Evolutionary conservation across 257 asterid genomes (phyloP), one percentile per base, ranked within the genome.

Genomic region (Ajuga chamaepitys): DNA sequence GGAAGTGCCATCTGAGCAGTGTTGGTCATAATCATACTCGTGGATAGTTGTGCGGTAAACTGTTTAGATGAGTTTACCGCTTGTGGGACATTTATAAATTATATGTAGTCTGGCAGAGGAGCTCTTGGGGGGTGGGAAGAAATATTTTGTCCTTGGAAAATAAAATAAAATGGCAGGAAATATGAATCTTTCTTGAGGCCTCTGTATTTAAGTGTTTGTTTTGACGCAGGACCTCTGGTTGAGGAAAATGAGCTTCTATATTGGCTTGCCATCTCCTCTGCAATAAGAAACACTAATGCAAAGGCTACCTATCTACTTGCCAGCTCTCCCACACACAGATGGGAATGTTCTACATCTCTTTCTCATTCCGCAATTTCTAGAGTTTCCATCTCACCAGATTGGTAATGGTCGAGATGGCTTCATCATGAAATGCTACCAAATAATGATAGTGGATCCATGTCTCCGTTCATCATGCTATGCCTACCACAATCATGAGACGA

Each of bases 191-290:
- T 57, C 17, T 62, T 8, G 24, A 59, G 51, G 74, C 58, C 74
- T 78, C 74, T 70, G 45, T 75, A 56, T 80, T 85, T 80, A 87
- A 85, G 87, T 68, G 75, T 85, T 85, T 90, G 81, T 82, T 88
- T 90, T 88, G 86, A 81, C 86, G 93, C 95, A 88, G 97, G 96
- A 78, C 76, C 87, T 58, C 79, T 77, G 78, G 50, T 81, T 68
- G 79, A 77, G 74, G 91, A 84, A 72, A 72, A 75, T 78, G 89
- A 80, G 87, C 85, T 79, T 75, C 83, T 83, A 75, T 75, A 72
- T 80, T 82, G 88, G 88, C 81, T 78, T 63, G 81, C 77, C 81
- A 82, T 78, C 84, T 85, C 70, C 84, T 83, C 78, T 85, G 80
- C 93, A 76, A 75, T 67, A 71, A 77, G 73, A 78, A 77, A 76